Conservation (phyloP, 345 rosid species). For the Brassica juncea region DNA sequence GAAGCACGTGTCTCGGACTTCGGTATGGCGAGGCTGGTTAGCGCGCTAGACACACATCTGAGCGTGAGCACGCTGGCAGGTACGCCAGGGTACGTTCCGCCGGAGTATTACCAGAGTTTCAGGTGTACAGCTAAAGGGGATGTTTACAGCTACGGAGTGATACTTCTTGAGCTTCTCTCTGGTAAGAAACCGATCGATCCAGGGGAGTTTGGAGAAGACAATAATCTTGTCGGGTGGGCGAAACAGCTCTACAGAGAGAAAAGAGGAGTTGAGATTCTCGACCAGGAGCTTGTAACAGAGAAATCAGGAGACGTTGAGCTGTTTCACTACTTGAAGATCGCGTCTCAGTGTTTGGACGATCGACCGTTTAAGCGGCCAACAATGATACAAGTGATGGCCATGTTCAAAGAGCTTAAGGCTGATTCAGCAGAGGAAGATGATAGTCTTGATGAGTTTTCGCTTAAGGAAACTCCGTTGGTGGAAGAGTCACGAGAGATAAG, state of each 20-base stretch:
- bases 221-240: constrained; percentile 96
- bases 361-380: constrained; percentile 84
- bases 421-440: constrained; percentile 74
- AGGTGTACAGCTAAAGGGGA: constrained; percentile 96
- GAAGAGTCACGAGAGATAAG: constrained; percentile 54
- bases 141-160: constrained; percentile 92
- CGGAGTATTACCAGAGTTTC: constrained; percentile 95
- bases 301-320: constrained; percentile 66
- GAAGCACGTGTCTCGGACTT: constrained; percentile 97
- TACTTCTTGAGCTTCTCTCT: constrained; percentile 90
- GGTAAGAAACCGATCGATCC: constrained; percentile 94
- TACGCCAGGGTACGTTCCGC: constrained; percentile 98
- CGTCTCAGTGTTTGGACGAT: constrained; percentile 91
- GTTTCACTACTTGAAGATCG: constrained; percentile 66
- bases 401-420: constrained; percentile 90
- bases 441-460: constrained; percentile 66
- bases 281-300: constrained; percentile 52
- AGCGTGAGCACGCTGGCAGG: constrained; percentile 98
- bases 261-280: constrained; percentile 64
- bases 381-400: constrained; percentile 95
- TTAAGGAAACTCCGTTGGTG: constrained; percentile 56
- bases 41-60: constrained; percentile 90
- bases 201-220: constrained; percentile 78
- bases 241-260: constrained; percentile 78
- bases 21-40: constrained; percentile 94